Evolutionary conservation across 805 yeast genomes (phyloP).

Genomic region (Cyberlindnera petersonii): DNA sequence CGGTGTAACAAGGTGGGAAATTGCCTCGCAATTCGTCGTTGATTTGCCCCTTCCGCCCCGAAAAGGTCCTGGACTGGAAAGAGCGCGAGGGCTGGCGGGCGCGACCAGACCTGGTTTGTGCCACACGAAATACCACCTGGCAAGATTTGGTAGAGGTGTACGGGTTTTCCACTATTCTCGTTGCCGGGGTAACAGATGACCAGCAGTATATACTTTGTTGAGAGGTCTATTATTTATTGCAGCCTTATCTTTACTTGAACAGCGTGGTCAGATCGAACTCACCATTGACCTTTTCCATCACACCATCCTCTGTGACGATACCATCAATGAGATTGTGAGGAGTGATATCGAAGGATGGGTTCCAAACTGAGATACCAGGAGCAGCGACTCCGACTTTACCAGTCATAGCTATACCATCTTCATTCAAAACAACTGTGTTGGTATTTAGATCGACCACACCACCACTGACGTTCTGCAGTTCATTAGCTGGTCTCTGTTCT

Average conservation of each 20-base stretch:
- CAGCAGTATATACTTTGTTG: neutral
- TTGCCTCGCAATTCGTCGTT: slow-evolving; percentile 11
- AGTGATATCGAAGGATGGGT: slow-evolving; percentile 94
- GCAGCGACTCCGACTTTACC: slow-evolving; percentile 78
- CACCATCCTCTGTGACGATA: slow-evolving; percentile 80
- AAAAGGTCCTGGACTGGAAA: slow-evolving; percentile 5
- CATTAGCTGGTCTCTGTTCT: slow-evolving; percentile 82
- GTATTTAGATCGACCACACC: slow-evolving; percentile 39
- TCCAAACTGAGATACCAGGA: slow-evolving; percentile 83
- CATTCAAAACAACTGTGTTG: slow-evolving; percentile 27
- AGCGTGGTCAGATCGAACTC: slow-evolving; percentile 39
- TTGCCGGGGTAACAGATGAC: neutral
- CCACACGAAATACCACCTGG: slow-evolving; percentile 8
- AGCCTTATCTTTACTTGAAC: slow-evolving; percentile 11
- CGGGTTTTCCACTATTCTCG: slow-evolving; percentile 1
- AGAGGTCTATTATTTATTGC: too few relatives aligned
- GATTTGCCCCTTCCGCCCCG: slow-evolving; percentile 16
- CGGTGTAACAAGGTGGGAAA: slow-evolving; percentile 1
- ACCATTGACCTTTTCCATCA: slow-evolving; percentile 50
- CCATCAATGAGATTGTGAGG: slow-evolving; percentile 80
- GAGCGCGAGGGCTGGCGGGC: neutral
- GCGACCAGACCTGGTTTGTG: slow-evolving; percentile 5
- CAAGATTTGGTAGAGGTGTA: slow-evolving; percentile 2
- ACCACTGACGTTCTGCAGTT: slow-evolving; percentile 75
- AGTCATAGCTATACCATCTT: slow-evolving; percentile 30